Evolutionary conservation across 495 filamentous ascomycete species (phyloP).

Genomic region (Talaromyces wortmannii): DNA sequence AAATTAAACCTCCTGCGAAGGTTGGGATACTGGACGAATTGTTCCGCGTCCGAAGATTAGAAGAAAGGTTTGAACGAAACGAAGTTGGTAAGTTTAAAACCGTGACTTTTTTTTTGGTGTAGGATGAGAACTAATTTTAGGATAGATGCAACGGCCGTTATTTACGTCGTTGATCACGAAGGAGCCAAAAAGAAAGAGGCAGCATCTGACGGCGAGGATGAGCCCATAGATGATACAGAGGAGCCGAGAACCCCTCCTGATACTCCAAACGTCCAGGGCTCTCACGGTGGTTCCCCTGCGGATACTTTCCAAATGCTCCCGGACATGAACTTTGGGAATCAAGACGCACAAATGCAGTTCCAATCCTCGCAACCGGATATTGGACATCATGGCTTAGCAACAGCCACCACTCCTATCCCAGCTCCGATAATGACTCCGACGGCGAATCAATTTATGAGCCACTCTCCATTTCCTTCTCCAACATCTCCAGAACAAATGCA

Average conservation of each 20-base stretch:
- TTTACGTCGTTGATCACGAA: constrained; percentile 20
- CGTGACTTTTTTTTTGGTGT: not conserved
- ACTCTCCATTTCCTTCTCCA: constrained; percentile 18
- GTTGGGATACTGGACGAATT: constrained; percentile 40
- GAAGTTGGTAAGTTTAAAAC: constrained; percentile 38
- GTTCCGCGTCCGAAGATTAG: constrained; percentile 44
- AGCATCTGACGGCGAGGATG: constrained; percentile 3
- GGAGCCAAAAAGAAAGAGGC: not conserved
- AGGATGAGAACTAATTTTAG: too few species aligned
- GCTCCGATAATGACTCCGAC: not conserved
- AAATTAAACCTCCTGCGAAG: constrained; percentile 26
- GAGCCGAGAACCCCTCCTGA: constrained; percentile 20
- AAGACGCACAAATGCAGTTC: not conserved
- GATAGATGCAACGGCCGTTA: constrained; percentile 26
- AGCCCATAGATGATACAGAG: constrained; percentile 12
- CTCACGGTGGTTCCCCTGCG: not conserved
- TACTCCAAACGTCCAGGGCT: constrained; percentile 18
- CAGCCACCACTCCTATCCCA: constrained; percentile 16
- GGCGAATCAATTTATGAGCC: constrained; percentile 8
- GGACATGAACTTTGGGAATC: not conserved
- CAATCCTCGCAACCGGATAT: constrained; percentile 5
- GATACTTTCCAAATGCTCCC: not conserved
- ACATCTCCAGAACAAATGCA: constrained; percentile 8
- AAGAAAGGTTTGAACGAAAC: constrained; percentile 43
- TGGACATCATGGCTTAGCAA: constrained; percentile 17